A percentile compares a stretch with the other conserved stretches of the same genome.
Evolutionary conservation across 1,284 basidiomycete species (phyloP).

Genomic region (Erythrobasidium hasegawianum): DNA sequence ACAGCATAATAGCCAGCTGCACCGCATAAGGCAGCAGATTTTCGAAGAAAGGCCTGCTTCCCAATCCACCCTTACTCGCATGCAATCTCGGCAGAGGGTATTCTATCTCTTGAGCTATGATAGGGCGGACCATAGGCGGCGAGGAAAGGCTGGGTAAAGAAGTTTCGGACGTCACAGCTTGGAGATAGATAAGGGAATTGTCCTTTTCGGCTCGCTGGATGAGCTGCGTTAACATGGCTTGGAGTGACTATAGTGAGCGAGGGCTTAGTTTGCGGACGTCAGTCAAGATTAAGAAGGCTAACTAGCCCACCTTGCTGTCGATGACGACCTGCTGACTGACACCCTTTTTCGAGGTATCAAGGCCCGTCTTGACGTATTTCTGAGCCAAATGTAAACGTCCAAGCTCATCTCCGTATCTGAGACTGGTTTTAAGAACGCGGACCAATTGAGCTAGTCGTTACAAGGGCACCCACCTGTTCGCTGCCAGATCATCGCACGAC

Average conservation of each 20-base stretch:
- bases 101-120: slow-evolving; percentile 56
- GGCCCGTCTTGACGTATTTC: slow-evolving; percentile 65
- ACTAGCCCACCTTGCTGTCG: slow-evolving; percentile 66
- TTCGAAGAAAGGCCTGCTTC: slow-evolving; percentile 61
- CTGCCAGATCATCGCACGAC: slow-evolving; percentile 84
- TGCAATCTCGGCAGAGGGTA: slow-evolving; percentile 41
- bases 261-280: background rate
- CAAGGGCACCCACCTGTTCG: slow-evolving; percentile 57
- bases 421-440: too few species aligned
- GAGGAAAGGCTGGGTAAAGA: slow-evolving; percentile 65
- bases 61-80: slow-evolving; percentile 53
- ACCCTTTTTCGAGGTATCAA: slow-evolving; percentile 64
- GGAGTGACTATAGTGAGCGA: slow-evolving; percentile 51
- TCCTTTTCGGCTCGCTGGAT: slow-evolving; percentile 68
- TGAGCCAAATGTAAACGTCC: slow-evolving; percentile 68
- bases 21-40: slow-evolving; percentile 84
- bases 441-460: too few species aligned
- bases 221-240: slow-evolving; percentile 58
- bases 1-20: slow-evolving; percentile 81
- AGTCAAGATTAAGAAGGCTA: slow-evolving; percentile 9
- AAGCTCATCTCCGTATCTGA: slow-evolving; percentile 78
- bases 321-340: slow-evolving; percentile 63
- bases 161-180: slow-evolving; percentile 71
- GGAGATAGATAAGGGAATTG: slow-evolving; percentile 94
- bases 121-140: slow-evolving; percentile 66